Conservation (phyloP, 2,329 filamentous ascomycete species). For the Penicillium carneum region DNA sequence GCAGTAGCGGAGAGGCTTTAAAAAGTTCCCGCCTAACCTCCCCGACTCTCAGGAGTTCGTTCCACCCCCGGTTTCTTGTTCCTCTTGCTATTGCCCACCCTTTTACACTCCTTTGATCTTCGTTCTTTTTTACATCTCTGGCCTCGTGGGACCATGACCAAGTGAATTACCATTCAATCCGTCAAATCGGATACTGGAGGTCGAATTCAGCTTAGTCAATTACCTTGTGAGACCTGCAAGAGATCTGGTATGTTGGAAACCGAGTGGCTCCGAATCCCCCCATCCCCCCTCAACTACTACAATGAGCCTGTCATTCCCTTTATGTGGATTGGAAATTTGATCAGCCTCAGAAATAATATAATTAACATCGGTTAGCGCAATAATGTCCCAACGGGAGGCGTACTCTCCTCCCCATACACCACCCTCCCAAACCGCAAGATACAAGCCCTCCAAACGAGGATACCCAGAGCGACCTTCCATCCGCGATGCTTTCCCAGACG, state of each 20-base stretch:
- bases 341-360: slow-evolving; percentile 16
- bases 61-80: not conserved
- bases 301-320: not conserved
- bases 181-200: slow-evolving; percentile 3
- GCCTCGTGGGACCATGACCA: not conserved
- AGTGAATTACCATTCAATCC: slow-evolving; percentile 1
- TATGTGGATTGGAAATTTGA: not conserved
- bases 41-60: not conserved
- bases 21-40: slow-evolving; percentile 6
- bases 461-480: slow-evolving; percentile 45
- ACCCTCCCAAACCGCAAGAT: slow-evolving; percentile 45
- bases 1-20: not conserved
- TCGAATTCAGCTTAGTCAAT: not conserved
- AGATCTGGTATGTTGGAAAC: slow-evolving; percentile 1
- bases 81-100: not conserved
- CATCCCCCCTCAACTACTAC: not conserved
- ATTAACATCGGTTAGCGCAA: slow-evolving; percentile 30
- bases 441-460: slow-evolving; percentile 41
- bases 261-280: not conserved
- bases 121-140: not conserved
- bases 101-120: not conserved
- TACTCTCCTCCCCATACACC: slow-evolving; percentile 53
- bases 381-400: slow-evolving; percentile 40
- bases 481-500: slow-evolving; percentile 53
- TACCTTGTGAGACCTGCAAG: not conserved